phyloP scores from a whole-genome alignment of 2,329 filamentous ascomycete genomes.

The Thermochaetoides dissita region DNA sequence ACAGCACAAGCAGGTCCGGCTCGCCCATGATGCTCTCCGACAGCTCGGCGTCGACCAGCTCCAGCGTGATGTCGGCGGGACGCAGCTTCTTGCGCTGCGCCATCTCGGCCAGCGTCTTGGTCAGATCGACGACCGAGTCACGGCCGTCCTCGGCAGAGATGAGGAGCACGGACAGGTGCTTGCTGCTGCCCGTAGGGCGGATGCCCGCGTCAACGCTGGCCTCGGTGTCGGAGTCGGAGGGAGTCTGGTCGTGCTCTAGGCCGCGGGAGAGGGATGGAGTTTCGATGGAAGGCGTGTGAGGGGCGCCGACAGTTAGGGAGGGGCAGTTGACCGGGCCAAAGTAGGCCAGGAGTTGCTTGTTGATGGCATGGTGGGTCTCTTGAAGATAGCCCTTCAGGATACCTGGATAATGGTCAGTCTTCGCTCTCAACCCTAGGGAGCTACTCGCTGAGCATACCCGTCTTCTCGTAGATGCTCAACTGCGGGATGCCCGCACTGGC shows the following conservation, averaged over 20 bases:
- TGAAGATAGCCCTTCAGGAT: conserved; percentile 79
- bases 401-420: conserved; percentile 35
- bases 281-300: conserved; percentile 49
- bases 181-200: conserved; percentile 1
- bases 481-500: conserved; percentile 75
- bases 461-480: conserved; percentile 84
- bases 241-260: conserved; percentile 21
- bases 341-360: conserved; percentile 70
- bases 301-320: conserved; percentile 56
- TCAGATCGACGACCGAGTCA: conserved; percentile 88
- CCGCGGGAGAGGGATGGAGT: conserved; percentile 16
- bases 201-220: conserved; percentile 13
- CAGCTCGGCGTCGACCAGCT: conserved; percentile 82
- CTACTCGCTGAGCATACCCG: conserved; percentile 41
- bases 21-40: conserved; percentile 68
- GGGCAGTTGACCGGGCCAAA: conserved; percentile 61
- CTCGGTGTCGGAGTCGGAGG: conserved; percentile 10
- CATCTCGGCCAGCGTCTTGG: conserved; percentile 89
- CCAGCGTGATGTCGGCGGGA: conserved; percentile 65
- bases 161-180: conserved; percentile 50
- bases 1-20: conserved; percentile 79
- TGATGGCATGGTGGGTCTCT: conserved; percentile 67
- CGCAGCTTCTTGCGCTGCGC: conserved; percentile 75
- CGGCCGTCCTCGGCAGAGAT: conserved; percentile 80
- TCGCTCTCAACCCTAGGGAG: background rate